Base-by-base conservation (phyloP, 768 basidiomycete species). In the Multifurca ochricompacta region DNA sequence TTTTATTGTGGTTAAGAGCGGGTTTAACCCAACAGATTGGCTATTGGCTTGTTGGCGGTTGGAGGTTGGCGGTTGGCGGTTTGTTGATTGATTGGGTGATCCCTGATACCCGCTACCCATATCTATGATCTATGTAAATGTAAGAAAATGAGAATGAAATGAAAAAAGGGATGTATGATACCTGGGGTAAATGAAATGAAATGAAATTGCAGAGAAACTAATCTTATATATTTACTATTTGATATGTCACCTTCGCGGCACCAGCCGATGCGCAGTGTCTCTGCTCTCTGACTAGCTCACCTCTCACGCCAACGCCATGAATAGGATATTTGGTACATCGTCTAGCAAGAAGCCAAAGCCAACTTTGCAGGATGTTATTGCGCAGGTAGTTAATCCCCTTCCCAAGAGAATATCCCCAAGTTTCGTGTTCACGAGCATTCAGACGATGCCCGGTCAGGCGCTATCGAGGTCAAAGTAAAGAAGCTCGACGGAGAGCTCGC, bases 381-480 rank as follows among this genome's bases (percentile, higher is more conserved):
- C 80, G 48, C 83, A 91, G 57, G 88, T 91, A 62, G 67, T 82
- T n/a, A n/a, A n/a, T n/a, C n/a, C 72, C 21, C 11, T 4, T 32
- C 48, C 27, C 30, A 14, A 42, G 44, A 28, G 47, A 11, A 25
- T 19, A 19, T 37, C 6, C 42, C 16, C 45, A 25, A 21, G 18
- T 37, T n/a, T 18, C 25, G 6, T 21, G 51, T 53, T 48, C 18
- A 53, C 48, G 36, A 54, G 42, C 27, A 35, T 44, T 30, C 46
- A 96, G 93, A 96, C 92, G 94, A 97, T 67, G 69, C 79, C 1
- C 83, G 94, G 49, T 78, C 91, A 68, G 82, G 83, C 25, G 83
- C 87, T 11, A 88, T 96, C 59, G 93, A 99, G 68, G 94, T 97
- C 67, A 99, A 98, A 75, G 75, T 99, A 62, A 87, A 86, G 73